These are phyloP conservation scores for Blastobotrys ciferrii DNA, from an alignment of 1,139 yeast genomes.

Conservation along the genomic window DNA sequence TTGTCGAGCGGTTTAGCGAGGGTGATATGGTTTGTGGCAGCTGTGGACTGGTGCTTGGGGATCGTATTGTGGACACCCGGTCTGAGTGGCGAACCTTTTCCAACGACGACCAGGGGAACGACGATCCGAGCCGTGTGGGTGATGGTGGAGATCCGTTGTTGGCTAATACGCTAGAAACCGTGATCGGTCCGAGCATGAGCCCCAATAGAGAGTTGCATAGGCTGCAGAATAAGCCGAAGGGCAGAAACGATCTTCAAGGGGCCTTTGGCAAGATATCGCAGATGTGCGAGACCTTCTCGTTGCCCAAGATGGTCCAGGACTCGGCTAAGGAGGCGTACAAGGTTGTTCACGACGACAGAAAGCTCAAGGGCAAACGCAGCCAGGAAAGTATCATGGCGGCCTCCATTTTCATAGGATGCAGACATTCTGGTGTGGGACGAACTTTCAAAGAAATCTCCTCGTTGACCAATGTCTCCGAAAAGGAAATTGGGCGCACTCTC, in stretches of 20 bases:
- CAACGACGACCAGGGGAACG: constrained; percentile 96
- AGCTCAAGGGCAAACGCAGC: constrained; percentile 77
- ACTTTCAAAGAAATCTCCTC: constrained; percentile 96
- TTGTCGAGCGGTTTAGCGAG: constrained; percentile 90
- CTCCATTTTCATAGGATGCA: constrained; percentile 87
- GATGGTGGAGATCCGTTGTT: constrained; percentile 91
- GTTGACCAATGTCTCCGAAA: constrained; percentile 85
- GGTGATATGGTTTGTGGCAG: constrained; percentile 97
- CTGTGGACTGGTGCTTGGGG: constrained; percentile 91
- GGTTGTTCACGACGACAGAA: constrained; percentile 81
- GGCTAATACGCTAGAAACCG: constrained; percentile 87
- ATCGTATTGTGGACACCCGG: constrained; percentile 87
- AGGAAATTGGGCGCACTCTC: constrained; percentile 76
- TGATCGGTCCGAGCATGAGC: constrained; percentile 65
- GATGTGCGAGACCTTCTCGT: constrained; percentile 93
- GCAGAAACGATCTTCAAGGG: constrained; percentile 79
- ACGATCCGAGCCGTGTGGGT: constrained; percentile 98
- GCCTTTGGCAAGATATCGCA: constrained; percentile 90
- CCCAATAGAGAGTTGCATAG: constrained; percentile 83
- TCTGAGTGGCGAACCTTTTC: constrained; percentile 97
- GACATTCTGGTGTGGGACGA: constrained; percentile 91
- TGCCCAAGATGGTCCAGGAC: constrained; percentile 92
- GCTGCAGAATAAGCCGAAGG: constrained; percentile 84
- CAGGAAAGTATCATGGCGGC: constrained; percentile 97
- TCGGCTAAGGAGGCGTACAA: constrained; percentile 96